Evolutionary conservation across 78 protist genomes (phyloP).

Genomic region (Protostelium mycophagum): DNA sequence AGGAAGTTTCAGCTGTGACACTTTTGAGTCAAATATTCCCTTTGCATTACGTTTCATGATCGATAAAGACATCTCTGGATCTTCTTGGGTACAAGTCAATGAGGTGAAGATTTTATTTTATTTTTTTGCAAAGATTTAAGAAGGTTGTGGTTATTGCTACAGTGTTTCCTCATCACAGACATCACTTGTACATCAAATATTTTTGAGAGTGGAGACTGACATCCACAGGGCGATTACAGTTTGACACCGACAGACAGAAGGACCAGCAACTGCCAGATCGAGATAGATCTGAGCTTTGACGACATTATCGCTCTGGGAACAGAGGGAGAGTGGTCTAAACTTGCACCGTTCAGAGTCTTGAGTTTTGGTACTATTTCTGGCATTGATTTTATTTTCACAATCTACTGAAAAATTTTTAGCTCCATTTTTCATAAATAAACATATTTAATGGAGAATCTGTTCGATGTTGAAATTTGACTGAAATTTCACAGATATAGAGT

Average conservation of each 20-base stretch:
- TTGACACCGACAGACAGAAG: not conserved
- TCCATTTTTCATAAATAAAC: no score
- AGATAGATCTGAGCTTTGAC: constrained; percentile 51
- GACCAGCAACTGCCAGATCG: constrained; percentile 64
- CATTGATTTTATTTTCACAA: not conserved
- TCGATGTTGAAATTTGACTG: not conserved
- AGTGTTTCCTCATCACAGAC: constrained; percentile 72
- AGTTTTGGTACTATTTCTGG: constrained; percentile 90
- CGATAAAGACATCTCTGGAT: constrained; percentile 72
- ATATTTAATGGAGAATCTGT: no score
- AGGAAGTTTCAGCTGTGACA: constrained; percentile 28
- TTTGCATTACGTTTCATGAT: constrained; percentile 94
- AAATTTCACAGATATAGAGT: constrained; percentile 88
- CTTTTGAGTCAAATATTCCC: constrained; percentile 92
- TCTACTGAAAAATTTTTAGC: not conserved
- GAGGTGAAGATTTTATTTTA: not conserved
- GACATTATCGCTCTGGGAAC: constrained; percentile 34
- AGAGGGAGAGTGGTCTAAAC: constrained; percentile 68
- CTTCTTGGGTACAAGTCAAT: constrained; percentile 27
- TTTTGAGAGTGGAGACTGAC: no score
- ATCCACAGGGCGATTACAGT: no score
- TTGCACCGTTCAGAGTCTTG: constrained; percentile 96
- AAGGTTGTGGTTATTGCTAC: constrained; percentile 76
- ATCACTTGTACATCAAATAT: no score
- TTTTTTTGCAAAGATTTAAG: constrained; percentile 14